Percentiles rank a stretch among this genome's conserved stretches.
phyloP scores from a whole-genome alignment of 208 protist species.

The Phytomonas francai region DNA sequence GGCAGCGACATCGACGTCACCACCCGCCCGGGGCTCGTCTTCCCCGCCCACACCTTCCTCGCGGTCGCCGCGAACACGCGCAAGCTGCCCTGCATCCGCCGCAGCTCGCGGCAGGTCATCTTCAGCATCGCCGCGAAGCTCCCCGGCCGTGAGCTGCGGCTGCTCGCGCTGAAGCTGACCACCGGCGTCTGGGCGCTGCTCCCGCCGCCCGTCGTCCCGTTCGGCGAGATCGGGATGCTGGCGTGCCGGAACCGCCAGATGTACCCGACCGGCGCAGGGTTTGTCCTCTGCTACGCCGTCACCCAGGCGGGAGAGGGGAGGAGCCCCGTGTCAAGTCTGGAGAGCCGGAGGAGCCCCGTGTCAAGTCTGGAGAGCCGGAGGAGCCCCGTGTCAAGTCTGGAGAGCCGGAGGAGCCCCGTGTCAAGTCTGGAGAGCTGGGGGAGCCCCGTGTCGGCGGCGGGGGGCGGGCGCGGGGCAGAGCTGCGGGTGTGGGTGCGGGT shows the following conservation, averaged over 20 bases:
- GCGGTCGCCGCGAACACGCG: constrained; percentile 49
- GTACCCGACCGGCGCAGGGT: constrained; percentile 66
- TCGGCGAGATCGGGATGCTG: constrained; percentile 30
- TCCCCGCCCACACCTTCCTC: constrained; percentile 48
- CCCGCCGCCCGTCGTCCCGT: constrained; percentile 33
- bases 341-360: too few species aligned
- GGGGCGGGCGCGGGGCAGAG: constrained; percentile 6
- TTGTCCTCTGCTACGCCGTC: constrained; percentile 63
- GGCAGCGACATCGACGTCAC: constrained; percentile 40
- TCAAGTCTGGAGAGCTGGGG: too few species aligned
- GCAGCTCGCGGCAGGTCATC: constrained; percentile 44
- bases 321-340: too few species aligned
- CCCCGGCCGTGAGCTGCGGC: constrained; percentile 28
- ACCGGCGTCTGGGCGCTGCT: constrained; percentile 60
- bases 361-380: too few species aligned
- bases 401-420: too few species aligned
- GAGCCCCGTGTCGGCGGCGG: not conserved
- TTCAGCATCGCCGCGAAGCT: constrained; percentile 51
- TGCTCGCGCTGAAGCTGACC: constrained; percentile 52
- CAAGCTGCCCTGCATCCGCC: constrained; percentile 22
- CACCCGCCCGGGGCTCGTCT: constrained; percentile 37
- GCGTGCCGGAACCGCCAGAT: constrained; percentile 65
- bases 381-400: too few species aligned
- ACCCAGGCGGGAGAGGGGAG: constrained; percentile 12
- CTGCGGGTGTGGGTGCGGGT: constrained; percentile 59